These are phyloP conservation scores for Pythium dissotocum DNA, from an alignment of 352 stramenopile species.

Conservation along the genomic window DNA sequence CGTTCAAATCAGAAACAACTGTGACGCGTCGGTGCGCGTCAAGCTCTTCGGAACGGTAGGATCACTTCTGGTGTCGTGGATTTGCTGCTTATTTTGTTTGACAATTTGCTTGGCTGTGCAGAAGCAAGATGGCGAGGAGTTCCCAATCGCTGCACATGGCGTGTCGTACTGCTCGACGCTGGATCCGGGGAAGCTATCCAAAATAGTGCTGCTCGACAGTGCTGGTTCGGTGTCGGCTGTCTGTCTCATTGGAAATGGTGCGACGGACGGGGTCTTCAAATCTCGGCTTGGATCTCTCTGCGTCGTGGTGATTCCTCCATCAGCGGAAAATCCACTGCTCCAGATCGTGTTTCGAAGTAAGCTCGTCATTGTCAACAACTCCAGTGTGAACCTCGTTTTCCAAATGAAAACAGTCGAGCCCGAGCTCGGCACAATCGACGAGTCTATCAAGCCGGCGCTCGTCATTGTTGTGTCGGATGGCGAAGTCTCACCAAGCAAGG, in stretches of 20 bases:
- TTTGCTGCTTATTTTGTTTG: too few species aligned
- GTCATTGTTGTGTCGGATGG: constrained; percentile 6
- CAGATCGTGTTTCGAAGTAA: constrained; percentile 7
- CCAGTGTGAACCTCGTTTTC: not conserved
- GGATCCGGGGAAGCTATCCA: not conserved
- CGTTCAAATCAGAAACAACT: constrained; percentile 16
- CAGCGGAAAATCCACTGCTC: constrained; percentile 7
- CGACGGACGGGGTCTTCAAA: not conserved
- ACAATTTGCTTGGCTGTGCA: not conserved
- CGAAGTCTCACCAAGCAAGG: constrained; percentile 1
- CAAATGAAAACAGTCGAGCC: not conserved
- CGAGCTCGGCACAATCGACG: not conserved
- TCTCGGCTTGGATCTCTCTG: constrained; percentile 9
- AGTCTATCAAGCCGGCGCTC: not conserved
- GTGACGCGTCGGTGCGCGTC: constrained; percentile 3
- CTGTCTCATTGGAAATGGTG: not conserved
- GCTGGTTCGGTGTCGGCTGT: constrained; percentile 2
- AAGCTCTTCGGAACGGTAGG: constrained; percentile 11
- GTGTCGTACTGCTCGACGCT: not conserved
- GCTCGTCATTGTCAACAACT: constrained; percentile 14
- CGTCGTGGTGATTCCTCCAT: constrained; percentile 7
- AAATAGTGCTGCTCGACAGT: not conserved
- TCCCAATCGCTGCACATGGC: not conserved
- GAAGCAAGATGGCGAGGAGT: not conserved
- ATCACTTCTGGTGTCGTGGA: not conserved